A percentile compares a stretch with the other conserved stretches of the same genome.
phyloP scores from a whole-genome alignment of 345 rosid genomes.

The Eucalyptus shirleyi region DNA sequence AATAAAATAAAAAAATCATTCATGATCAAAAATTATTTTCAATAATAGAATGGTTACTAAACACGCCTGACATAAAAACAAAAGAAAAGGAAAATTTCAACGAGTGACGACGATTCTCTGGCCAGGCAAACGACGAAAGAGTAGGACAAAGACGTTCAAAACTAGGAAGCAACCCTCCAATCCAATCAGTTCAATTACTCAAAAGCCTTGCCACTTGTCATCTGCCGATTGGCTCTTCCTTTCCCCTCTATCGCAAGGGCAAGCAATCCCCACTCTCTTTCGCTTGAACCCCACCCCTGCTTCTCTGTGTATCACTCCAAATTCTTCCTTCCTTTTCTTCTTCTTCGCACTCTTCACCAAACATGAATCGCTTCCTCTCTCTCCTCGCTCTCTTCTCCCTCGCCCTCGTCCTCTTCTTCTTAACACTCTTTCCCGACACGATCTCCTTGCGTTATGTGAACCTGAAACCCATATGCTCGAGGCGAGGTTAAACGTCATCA shows the following conservation, averaged over 20 bases:
- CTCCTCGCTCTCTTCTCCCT: conserved; percentile 11
- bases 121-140: not conserved
- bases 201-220: conserved; percentile 2
- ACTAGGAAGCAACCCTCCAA: not conserved
- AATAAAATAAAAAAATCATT: too few relatives aligned
- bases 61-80: not conserved
- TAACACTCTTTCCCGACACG: conserved; percentile 10
- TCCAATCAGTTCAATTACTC: not conserved
- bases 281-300: not conserved
- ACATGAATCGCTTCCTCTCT: conserved; percentile 26
- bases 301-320: not conserved
- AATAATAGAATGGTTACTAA: too few relatives aligned
- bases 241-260: not conserved
- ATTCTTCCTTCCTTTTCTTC: not conserved
- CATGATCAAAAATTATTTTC: fast-evolving
- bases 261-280: not conserved
- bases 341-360: not conserved
- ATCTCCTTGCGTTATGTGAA: conserved; percentile 31
- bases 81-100: not conserved
- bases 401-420: not conserved
- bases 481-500: not conserved
- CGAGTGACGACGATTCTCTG: not conserved
- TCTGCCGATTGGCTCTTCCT: not conserved
- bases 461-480: not conserved
- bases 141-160: not conserved